Evolutionary conservation across 1,284 basidiomycete species (phyloP).

Genomic region (Boletus putidus): DNA sequence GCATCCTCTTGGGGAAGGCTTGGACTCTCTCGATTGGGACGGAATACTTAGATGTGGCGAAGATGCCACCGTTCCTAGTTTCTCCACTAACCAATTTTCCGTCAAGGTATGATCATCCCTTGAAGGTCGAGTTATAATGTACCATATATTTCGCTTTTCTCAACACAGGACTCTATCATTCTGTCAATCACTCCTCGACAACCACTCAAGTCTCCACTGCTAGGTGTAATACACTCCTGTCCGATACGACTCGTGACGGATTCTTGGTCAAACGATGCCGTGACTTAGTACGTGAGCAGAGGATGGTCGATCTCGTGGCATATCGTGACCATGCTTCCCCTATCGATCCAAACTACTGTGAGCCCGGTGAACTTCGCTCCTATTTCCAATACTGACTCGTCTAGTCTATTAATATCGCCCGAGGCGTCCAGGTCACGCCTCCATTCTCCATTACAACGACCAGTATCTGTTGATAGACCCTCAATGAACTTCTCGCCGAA

Average conservation of each 20-base stretch:
- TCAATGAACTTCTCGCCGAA: not conserved
- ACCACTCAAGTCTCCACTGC: conserved; percentile 34
- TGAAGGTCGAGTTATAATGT: not conserved
- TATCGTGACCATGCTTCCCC: too few relatives aligned
- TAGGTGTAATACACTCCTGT: conserved; percentile 25
- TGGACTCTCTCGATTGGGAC: conserved; percentile 36
- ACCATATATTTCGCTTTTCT: not conserved
- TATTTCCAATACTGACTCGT: not conserved
- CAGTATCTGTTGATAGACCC: not conserved
- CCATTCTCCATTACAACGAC: not conserved
- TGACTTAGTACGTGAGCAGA: conserved; percentile 1
- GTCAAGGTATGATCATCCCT: conserved; percentile 25
- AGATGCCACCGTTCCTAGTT: conserved; percentile 22
- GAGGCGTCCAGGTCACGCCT: not conserved
- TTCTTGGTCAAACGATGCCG: conserved; percentile 28
- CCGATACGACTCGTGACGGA: conserved; percentile 33
- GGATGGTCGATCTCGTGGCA: not conserved
- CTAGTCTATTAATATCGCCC: not conserved
- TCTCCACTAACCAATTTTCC: conserved; percentile 28
- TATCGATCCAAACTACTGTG: not conserved
- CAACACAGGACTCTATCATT: conserved; percentile 31
- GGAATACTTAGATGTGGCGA: conserved; percentile 28
- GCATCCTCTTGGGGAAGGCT: conserved; percentile 17
- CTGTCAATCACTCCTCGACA: conserved; percentile 32
- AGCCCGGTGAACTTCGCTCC: not conserved